These are phyloP conservation scores for Boletus rubropictus DNA, from an alignment of 768 basidiomycete species.

Conservation along the genomic window DNA sequence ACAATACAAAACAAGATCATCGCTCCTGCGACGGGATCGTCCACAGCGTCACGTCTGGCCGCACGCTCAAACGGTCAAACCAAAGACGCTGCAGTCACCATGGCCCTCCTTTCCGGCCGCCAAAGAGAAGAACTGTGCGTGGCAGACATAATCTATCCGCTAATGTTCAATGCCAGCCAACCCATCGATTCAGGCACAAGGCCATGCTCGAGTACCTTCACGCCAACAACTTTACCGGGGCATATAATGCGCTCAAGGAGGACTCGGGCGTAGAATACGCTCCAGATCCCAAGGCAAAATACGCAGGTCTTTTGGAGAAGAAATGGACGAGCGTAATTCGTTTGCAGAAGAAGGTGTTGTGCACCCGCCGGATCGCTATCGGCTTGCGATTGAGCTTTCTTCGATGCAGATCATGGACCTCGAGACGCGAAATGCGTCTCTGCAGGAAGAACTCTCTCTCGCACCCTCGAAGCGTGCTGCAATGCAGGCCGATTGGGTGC, in stretches of 20 bases:
- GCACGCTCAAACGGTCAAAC: conserved; percentile 1
- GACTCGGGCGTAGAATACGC: conserved; percentile 57
- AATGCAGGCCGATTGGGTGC: conserved; percentile 80
- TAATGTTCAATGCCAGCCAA: conserved; percentile 7
- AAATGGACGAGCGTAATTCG: conserved; percentile 98
- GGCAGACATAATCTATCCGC: conserved; percentile 1
- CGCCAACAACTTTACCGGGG: conserved; percentile 56
- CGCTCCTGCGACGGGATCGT: conserved; percentile 10
- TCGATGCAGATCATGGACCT: conserved; percentile 83
- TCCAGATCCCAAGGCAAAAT: conserved; percentile 83
- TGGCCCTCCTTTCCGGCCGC: conserved; percentile 42
- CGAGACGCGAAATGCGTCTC: conserved; percentile 73
- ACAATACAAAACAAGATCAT: conserved; percentile 31
- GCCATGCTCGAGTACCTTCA: conserved; percentile 77
- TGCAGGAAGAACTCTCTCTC: conserved; percentile 64
- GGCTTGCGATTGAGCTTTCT: conserved; percentile 6
- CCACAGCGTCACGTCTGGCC: conserved; percentile 10
- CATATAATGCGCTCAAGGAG: conserved; percentile 54
- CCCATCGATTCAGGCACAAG: conserved; percentile 53
- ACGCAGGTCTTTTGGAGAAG: conserved; percentile 86
- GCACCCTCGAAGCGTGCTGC: conserved; percentile 48
- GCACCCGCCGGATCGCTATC: conserved; percentile 4
- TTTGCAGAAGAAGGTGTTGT: conserved; percentile 83
- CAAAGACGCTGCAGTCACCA: conserved; percentile 15
- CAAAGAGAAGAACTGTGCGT: conserved; percentile 46